Percentiles rank a stretch among this genome's conserved stretches.
Conservation (phyloP, 2,329 filamentous ascomycete species). For the Hymenoscyphus fructigenus region DNA sequence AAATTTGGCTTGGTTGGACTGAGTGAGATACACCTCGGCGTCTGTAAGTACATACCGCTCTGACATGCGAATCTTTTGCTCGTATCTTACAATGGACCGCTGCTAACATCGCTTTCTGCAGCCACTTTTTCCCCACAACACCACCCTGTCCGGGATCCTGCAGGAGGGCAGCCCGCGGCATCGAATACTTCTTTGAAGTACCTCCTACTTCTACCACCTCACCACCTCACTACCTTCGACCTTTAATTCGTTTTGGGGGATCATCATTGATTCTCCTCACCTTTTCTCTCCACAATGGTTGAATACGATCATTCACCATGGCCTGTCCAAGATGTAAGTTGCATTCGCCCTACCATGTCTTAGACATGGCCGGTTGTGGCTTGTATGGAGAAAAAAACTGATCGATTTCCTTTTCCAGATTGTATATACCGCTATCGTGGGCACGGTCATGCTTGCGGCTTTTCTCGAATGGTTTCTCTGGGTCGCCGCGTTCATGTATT, state of each 20-base stretch:
- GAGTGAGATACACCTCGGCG: neutral
- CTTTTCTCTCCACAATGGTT: slow-evolving; percentile 40
- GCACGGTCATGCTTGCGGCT: slow-evolving; percentile 78
- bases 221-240: no score
- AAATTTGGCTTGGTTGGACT: neutral
- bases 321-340: slow-evolving; percentile 50
- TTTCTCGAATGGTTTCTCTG: slow-evolving; percentile 92
- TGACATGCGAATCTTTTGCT: neutral
- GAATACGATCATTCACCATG: slow-evolving; percentile 45
- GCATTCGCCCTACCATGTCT: neutral
- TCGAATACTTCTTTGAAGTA: slow-evolving; percentile 6
- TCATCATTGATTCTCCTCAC: neutral
- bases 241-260: neutral
- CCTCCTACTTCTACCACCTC: neutral
- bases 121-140: slow-evolving; percentile 1
- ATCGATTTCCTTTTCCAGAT: slow-evolving; percentile 55
- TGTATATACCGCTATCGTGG: slow-evolving; percentile 78
- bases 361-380: neutral
- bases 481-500: slow-evolving; percentile 92
- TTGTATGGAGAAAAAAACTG: slow-evolving; percentile 12
- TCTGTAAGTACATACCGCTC: neutral
- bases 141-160: slow-evolving; percentile 12
- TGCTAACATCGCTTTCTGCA: slow-evolving; percentile 2
- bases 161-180: slow-evolving; percentile 6
- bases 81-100: neutral